Percentiles rank a stretch among this genome's conserved stretches.
Conservation (phyloP, 768 basidiomycete genomes). For the Termitomyces heimii region DNA sequence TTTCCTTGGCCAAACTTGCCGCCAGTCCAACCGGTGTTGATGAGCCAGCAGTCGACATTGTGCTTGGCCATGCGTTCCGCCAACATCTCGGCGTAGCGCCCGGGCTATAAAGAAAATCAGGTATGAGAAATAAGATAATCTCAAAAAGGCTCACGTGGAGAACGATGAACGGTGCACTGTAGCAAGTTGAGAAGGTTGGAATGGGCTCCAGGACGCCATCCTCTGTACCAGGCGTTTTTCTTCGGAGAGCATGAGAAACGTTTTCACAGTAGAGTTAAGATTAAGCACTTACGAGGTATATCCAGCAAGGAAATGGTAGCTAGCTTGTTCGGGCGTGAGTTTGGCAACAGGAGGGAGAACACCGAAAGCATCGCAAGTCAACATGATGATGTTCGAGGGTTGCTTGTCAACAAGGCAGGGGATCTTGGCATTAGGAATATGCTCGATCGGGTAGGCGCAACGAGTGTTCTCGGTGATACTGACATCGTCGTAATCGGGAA, state of each 20-base stretch:
- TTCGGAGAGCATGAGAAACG: constrained; percentile 23
- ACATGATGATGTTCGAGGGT: constrained; percentile 93
- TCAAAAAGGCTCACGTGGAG: constrained; percentile 61
- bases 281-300: constrained; percentile 73
- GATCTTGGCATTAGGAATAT: constrained; percentile 91
- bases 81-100: constrained; percentile 95
- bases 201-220: constrained; percentile 98
- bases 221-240: constrained; percentile 98
- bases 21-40: constrained; percentile 98
- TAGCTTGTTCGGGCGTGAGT: constrained; percentile 90
- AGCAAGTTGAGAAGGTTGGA: constrained; percentile 98
- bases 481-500: constrained; percentile 93
- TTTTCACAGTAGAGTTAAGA: background rate
- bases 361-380: constrained; percentile 98
- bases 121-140: background rate
- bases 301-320: constrained; percentile 96
- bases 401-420: constrained; percentile 85
- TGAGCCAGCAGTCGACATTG: constrained; percentile 93
- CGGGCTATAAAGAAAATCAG: constrained; percentile 44
- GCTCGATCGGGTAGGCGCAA: constrained; percentile 98
- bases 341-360: constrained; percentile 94
- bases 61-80: constrained; percentile 88
- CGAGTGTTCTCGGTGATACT: constrained; percentile 99
- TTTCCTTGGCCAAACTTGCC: constrained; percentile 90
- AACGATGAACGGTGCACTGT: constrained; percentile 99